Percentiles rank a stretch among this genome's conserved stretches.
Evolutionary conservation across 306 rosid genomes (phyloP).

Genomic region (Sechiopsis laciniata): DNA sequence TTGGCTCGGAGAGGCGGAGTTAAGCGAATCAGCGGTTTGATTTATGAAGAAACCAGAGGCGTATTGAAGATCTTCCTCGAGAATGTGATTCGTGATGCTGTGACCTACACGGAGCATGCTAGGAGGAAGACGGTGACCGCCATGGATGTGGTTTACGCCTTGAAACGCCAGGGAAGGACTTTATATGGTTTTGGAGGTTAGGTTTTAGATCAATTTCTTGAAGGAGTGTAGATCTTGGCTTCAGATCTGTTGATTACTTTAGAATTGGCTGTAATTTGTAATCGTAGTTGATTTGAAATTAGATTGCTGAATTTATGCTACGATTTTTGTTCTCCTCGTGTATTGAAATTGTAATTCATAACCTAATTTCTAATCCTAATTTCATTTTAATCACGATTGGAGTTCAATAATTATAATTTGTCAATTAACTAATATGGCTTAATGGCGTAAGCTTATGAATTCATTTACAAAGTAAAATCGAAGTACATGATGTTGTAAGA

Average conservation of each 20-base stretch:
- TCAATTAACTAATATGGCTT: too few species aligned
- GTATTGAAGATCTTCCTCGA: constrained; percentile 33
- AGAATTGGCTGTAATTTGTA: neutral
- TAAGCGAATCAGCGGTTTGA: constrained; percentile 29
- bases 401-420: too few species aligned
- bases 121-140: constrained; percentile 34
- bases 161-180: constrained; percentile 30
- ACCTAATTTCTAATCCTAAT: too few species aligned
- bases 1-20: constrained; percentile 36
- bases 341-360: too few species aligned
- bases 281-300: too few species aligned
- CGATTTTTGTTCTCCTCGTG: too few species aligned
- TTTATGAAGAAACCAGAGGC: constrained; percentile 33
- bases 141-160: constrained; percentile 28
- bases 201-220: neutral
- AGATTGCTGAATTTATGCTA: too few species aligned
- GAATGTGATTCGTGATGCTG: constrained; percentile 36
- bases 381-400: too few species aligned
- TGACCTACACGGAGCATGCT: constrained; percentile 29
- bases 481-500: too few species aligned
- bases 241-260: neutral
- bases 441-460: too few species aligned
- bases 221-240: neutral
- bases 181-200: neutral
- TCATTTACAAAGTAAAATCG: too few species aligned